Base-by-base conservation (phyloP, 768 basidiomycete genomes). In the Mycena indigotica region DNA sequence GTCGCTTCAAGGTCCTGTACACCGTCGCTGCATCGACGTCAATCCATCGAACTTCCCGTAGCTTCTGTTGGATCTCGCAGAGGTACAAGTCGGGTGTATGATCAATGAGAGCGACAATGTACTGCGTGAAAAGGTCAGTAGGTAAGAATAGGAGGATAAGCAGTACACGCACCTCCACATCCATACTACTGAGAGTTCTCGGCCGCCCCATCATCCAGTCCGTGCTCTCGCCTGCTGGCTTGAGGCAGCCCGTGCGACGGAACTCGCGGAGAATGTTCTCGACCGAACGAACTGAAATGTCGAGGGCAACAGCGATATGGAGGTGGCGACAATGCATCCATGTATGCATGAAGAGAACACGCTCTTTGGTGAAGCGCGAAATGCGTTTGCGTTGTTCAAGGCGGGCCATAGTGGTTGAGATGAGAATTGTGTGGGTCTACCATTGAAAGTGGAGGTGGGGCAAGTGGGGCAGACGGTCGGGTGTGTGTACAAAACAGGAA, bases 11-110 rank as follows among this genome's bases (percentile, higher is more conserved):
- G 6, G 61, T 35, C 28, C 59, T 25, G 30, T 49, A 56, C n/a
- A 69, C 67, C 5, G 66, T 68, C 19, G 39, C 5, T 16, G 24
- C 44, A 3, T 48, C 55, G 15, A 66, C 68, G 3, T 54, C 45
- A 16, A 64, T 40, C 1, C 58, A 61, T 10, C 53, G 53, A 0
- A 17, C 32, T 13, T 65, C 59, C 35, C 50, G 29, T 5, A 72
- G 57, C n/a, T 52, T 29, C 1, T 66, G 60, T 41, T 57, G 68
- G 23, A 70, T 44, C 52, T 71, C 70, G 1, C 23, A 15, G 13
- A 69, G 52, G 15, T 38, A 64, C 0, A 70, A 62, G 44, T 71
- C 69, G 17, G 67, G 69, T 25, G 24, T 32, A 16, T 58, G 53
- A n/a, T 63, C 57, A 17, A 70, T 59, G 12, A 57, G 46, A 1